A percentile compares a stretch with the other conserved stretches of the same genome.
These are phyloP conservation scores for Primulina eburnea DNA, from an alignment of 257 asterid genomes.

Conservation along the genomic window DNA sequence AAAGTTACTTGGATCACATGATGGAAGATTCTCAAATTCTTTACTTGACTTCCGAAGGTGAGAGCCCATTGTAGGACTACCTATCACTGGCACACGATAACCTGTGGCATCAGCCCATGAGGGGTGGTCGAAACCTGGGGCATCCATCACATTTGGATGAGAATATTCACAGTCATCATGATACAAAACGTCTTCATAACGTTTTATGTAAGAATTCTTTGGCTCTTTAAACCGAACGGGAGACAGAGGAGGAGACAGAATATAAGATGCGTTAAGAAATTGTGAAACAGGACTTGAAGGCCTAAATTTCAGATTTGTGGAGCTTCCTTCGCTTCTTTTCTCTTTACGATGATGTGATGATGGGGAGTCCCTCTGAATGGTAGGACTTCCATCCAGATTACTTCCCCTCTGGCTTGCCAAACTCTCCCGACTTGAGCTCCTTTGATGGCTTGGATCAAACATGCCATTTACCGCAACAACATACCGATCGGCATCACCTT, in stretches of 20 bases:
- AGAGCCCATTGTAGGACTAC: constrained; percentile 31
- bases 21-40: constrained; percentile 37
- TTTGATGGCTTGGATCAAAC: constrained; percentile 44
- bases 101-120: constrained; percentile 35
- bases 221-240: constrained; percentile 38
- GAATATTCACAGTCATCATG: constrained; percentile 28
- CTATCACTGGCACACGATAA: constrained; percentile 26
- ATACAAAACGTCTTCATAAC: constrained; percentile 30
- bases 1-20: constrained; percentile 29
- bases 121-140: constrained; percentile 30
- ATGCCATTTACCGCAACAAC: constrained; percentile 71
- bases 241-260: constrained; percentile 40
- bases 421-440: constrained; percentile 71
- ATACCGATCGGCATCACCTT: constrained; percentile 54
- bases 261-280: constrained; percentile 30
- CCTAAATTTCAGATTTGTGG: constrained; percentile 29
- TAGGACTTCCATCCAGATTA: constrained; percentile 38
- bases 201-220: constrained; percentile 29
- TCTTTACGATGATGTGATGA: constrained; percentile 38
- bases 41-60: constrained; percentile 29
- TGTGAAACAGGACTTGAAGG: constrained; percentile 34
- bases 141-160: constrained; percentile 29
- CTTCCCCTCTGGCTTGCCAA: constrained; percentile 40
- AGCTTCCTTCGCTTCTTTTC: constrained; percentile 33
- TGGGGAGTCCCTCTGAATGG: constrained; percentile 42